Base-by-base conservation (phyloP, 2,329 filamentous ascomycete genomes). In the Fusarium nygamai region DNA sequence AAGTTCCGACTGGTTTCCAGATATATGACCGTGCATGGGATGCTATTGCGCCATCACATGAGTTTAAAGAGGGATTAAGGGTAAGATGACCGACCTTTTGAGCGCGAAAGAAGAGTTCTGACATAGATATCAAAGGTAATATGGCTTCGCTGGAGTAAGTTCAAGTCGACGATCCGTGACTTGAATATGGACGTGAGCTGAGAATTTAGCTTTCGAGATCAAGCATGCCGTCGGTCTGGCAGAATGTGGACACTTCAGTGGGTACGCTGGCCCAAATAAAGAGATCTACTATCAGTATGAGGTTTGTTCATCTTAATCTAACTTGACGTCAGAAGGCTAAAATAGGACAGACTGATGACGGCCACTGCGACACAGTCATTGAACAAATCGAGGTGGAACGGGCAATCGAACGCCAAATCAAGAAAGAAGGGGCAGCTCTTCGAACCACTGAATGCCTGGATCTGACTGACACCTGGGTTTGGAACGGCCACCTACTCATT, bases 121-220 rank as follows among this genome's bases (percentile, higher is more conserved):
- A 61, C 17, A 1, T 6, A 12, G 8, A 0, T 5, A 27, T 24
- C 0, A 11, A 14, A 59, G 56, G 6, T 59, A 36, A n/a, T 50
- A 50, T 59, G 36, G 36, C 47, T 56, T 5, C 10, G 19, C 0
- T 56, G n/a, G 13, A 43, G 58, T 56, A 24, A 14, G 47, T 27
- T 11, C 0, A 1, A 22, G 19, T 1, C 22, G 9, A 9, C 2
- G 1, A 53, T 6, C 19, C 0, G 5, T 12, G 50, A 4, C 13
- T 22, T 22, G 17, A 16, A 20, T 12, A 8, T 5, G 33, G 7
- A 27, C 7, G 0, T 27, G 7, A 33, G 2, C 1, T 31, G 19
- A 61, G 2, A 11, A 5, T 8, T 4, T 8, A 61, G 34, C 5
- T 20, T 41, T 38, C 7, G n/a, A 31, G 1, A 41, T 56, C 3